Conservation (phyloP, 805 yeast species). For the Wickerhamiella musiphila region DNA sequence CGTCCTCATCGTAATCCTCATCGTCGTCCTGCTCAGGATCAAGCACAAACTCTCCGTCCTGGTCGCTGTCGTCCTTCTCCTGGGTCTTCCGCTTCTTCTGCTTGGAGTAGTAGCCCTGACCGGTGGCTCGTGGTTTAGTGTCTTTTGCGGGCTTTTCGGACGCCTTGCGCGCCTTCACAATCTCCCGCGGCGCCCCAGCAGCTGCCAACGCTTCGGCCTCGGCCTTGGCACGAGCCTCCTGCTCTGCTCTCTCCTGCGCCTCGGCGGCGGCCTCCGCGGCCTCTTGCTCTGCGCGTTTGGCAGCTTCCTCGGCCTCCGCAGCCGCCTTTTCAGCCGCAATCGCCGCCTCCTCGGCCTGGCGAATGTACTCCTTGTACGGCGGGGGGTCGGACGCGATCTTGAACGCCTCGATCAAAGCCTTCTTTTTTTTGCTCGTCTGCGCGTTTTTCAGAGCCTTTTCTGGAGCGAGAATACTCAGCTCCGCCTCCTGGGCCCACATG, state of each 20-base stretch:
- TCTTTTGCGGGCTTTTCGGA: constrained; percentile 2
- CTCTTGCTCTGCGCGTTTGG: constrained; percentile 3
- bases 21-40: background rate
- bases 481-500: constrained; percentile 36
- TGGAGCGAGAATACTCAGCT: constrained; percentile 8
- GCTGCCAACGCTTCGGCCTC: constrained; percentile 3
- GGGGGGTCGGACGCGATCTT: constrained; percentile 14
- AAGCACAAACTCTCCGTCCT: background rate
- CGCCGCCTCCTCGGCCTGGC: background rate
- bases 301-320: background rate
- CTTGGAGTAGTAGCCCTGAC: background rate
- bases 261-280: constrained; percentile 2
- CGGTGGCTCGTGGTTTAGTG: background rate
- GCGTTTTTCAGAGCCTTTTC: constrained; percentile 11
- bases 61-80: too few species aligned
- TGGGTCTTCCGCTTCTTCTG: background rate
- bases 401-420: constrained; percentile 14
- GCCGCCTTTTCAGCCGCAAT: background rate
- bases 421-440: constrained; percentile 8
- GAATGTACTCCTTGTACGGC: constrained; percentile 9
- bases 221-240: constrained; percentile 10
- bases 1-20: constrained; percentile 1
- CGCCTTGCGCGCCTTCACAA: constrained; percentile 2
- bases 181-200: background rate
- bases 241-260: constrained; percentile 2